phyloP scores from a whole-genome alignment of 2,329 filamentous ascomycete genomes.

The Apiospora arundinis region DNA sequence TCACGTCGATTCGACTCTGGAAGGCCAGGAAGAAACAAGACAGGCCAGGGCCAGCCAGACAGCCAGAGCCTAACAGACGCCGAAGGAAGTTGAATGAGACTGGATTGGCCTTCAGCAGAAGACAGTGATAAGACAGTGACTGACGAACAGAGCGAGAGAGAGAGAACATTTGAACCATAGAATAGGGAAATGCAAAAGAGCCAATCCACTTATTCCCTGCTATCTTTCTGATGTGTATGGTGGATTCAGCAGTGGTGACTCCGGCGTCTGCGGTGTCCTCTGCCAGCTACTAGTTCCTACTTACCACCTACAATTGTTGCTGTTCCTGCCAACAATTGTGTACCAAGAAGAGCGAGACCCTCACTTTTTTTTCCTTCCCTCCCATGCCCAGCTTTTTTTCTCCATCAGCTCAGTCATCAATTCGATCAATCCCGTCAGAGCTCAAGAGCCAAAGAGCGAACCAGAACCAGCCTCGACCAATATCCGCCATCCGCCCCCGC shows the following conservation, averaged over 20 bases:
- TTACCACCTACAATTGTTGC: slow-evolving; percentile 14
- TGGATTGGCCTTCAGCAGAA: background rate
- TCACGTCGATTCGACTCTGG: background rate
- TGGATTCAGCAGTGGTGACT: background rate
- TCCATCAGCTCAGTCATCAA: slow-evolving; percentile 13
- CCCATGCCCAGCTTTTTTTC: background rate
- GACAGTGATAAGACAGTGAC: background rate
- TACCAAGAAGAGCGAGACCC: background rate
- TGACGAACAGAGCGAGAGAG: background rate
- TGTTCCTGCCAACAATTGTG: slow-evolving; percentile 19
- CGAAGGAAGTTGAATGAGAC: background rate
- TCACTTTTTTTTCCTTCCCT: slow-evolving; percentile 8
- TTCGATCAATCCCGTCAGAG: slow-evolving; percentile 9
- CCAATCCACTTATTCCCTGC: slow-evolving; percentile 16
- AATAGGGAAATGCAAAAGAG: background rate
- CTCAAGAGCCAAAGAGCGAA: background rate
- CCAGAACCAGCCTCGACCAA: background rate
- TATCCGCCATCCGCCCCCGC: background rate
- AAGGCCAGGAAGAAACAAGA: background rate
- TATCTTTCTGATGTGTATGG: slow-evolving; percentile 18
- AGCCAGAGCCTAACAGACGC: background rate
- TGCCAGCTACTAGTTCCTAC: slow-evolving; percentile 3
- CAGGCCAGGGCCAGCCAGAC: background rate
- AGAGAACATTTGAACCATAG: background rate
- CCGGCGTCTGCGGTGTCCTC: background rate